Conservation (phyloP, 306 rosid species). For the Ammopiptanthus mongolicus region DNA sequence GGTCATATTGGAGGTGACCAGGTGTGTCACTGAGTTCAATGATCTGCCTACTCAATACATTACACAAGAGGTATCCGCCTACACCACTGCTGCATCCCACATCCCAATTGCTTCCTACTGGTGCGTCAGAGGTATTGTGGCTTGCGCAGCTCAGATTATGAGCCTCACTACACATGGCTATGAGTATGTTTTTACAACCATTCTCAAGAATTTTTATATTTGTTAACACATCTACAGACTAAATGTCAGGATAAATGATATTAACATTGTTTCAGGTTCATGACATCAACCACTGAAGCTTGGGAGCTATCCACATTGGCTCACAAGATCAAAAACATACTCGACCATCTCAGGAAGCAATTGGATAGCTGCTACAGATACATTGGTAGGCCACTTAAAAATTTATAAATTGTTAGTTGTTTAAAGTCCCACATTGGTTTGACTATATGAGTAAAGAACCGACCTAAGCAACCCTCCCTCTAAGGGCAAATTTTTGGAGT, state of each 20-base stretch:
- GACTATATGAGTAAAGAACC: no score
- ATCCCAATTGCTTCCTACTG: slow-evolving; percentile 45
- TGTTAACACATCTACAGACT: background rate
- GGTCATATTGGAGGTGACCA: slow-evolving; percentile 39
- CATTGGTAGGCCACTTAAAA: slow-evolving; percentile 33
- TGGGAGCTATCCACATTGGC: slow-evolving; percentile 67
- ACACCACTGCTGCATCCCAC: slow-evolving; percentile 23
- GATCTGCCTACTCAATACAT: slow-evolving; percentile 34
- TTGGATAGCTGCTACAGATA: slow-evolving; percentile 32
- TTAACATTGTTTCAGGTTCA: slow-evolving; percentile 35
- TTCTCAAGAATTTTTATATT: background rate
- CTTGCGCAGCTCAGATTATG: slow-evolving; percentile 40
- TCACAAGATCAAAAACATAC: slow-evolving; percentile 54
- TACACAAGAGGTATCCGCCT: slow-evolving; percentile 27
- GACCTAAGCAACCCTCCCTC: no score
- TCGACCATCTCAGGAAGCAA: slow-evolving; percentile 44
- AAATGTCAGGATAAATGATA: background rate
- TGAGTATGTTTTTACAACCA: slow-evolving; percentile 32
- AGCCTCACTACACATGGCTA: slow-evolving; percentile 43
- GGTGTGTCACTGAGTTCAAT: slow-evolving; percentile 36
- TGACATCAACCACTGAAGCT: slow-evolving; percentile 44
- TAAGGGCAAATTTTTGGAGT: no score
- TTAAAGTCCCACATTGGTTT: no score
- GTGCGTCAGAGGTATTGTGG: slow-evolving; percentile 35
- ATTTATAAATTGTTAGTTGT: background rate